Base-by-base conservation (phyloP, 805 yeast genomes). In the Huiozyma sinensis region DNA sequence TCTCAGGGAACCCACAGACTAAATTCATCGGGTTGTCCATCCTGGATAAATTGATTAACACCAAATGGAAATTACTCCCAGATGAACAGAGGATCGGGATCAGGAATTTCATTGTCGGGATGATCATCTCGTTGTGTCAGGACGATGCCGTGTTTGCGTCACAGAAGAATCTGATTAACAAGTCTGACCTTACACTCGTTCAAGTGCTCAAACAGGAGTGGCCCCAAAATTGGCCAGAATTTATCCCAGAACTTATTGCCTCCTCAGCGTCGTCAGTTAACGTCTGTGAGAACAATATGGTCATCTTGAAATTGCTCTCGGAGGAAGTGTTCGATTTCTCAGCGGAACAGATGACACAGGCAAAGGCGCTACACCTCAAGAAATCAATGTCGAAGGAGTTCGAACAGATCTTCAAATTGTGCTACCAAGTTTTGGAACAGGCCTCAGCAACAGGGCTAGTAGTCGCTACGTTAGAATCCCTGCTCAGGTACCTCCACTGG, bases 141-240 rank as follows among this genome's bases (percentile, higher is more conserved):
- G 85, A 85, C 60, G 94, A 86, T 47, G 68, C 71, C 7, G 71
- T 76, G 31, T 87, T 89, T 58, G 73, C 72, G 41, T 65, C 74
- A 36, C 87, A 87, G 59, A 81, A 81, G 57, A 80, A 96, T 17
- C 72, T 92, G 58, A 86, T 92, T 59, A 86, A 83, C 69, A 92
- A 92, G 64, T 88, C 89, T 55, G 95, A 92, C 66, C 73, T 92
- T 58, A 90, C 97, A 11, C 71, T 92, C 56, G 98, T 92, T 33
- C 94, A 89, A 58, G 81, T 92, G 42, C 76, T 92, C 58, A 92
- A 92, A 59, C 97, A 92, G 67, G 99, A 92, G 63, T 92, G 99
- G 99, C 99, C 99, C 32, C 86, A 81, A 54, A 84, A 89, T 63
- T 92, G 99, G 99, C 97, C 97, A 13, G 84, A 82, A 56, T 92